Base-by-base conservation (phyloP, 305 asterid genomes). In the Fraxinus floribunda region DNA sequence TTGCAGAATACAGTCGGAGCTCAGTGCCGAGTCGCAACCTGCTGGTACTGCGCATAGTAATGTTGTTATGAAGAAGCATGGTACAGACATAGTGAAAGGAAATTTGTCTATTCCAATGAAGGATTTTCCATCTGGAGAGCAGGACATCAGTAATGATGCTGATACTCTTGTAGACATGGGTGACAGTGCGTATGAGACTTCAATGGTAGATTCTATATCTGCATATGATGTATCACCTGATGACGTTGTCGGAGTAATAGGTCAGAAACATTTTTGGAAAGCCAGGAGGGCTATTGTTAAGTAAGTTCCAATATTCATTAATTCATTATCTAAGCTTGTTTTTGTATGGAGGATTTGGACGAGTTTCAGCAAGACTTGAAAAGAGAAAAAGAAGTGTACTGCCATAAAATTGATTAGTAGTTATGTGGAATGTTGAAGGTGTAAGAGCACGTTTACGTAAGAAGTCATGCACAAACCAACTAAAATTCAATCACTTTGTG, bases 261-360 rank as follows among this genome's bases (percentile, higher is more conserved):
- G 99, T 49, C 95, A 87, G 91, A 95, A 92, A 80, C 93, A 86
- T 68, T 95, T 95, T 83, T 95, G 98, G 98, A 95, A 92, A 80
- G 97, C 97, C 75, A 90, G 99, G 84, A 89, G 89, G 84, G 94
- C 97, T 81, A 93, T 95, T 86, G 81, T 87, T 86, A 91, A 91
- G 98, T 95, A 91, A 91, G 98, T 90, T 81, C 15, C 60, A 68
- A 77, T 73, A 41, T 81, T 84, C 55, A 36, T 32, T 70, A 68
- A 70, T 75, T 4, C 64, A 38, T 41, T 80, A 60, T 73, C 70
- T 34, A 36, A 62, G 44, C 78, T 80, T 24, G 26, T 18, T 26
- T 62, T 71, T 41, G 81, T 66, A 30, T 7, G 52, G 10, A 16
- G 74, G 22, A 30, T 70, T 30, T 30, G 76, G 8, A 30, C 35